phyloP scores from a whole-genome alignment of 345 rosid species.

The Zanthoxylum bungeanum region DNA sequence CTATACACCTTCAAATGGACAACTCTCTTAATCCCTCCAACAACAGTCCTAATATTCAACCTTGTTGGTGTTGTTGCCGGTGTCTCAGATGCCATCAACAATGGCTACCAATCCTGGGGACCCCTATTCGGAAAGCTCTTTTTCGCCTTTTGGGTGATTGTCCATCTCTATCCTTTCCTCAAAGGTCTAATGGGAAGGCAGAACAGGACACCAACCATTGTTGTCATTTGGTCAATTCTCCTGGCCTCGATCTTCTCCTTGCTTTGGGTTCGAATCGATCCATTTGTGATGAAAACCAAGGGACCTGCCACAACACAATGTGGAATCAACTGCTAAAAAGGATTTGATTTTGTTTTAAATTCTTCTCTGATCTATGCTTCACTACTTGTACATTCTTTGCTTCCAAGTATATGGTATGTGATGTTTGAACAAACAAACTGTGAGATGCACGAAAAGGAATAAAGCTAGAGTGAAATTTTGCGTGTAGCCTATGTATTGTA shows the following conservation, averaged over 20 bases:
- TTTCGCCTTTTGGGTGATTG: conserved; percentile 90
- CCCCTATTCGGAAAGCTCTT: conserved; percentile 92
- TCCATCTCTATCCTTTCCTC: conserved; percentile 96
- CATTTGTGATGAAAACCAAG: conserved; percentile 85
- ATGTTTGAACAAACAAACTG: conserved; percentile 27
- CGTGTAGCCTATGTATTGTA: conserved; percentile 21
- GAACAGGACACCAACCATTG: conserved; percentile 94
- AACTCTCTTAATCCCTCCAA: conserved; percentile 85
- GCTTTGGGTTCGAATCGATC: conserved; percentile 93
- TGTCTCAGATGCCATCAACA: conserved; percentile 86
- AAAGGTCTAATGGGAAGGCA: conserved; percentile 97
- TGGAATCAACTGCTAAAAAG: conserved; percentile 73
- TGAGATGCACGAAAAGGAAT: conserved; percentile 30
- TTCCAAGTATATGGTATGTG: conserved; percentile 10
- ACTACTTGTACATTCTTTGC: conserved; percentile 26
- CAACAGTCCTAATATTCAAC: conserved; percentile 84
- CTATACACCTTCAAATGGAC: conserved; percentile 94
- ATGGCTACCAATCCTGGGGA: conserved; percentile 88
- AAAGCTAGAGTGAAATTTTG: conserved; percentile 34
- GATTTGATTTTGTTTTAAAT: background rate
- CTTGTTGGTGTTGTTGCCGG: conserved; percentile 97
- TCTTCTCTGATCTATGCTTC: conserved; percentile 23
- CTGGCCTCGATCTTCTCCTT: conserved; percentile 96
- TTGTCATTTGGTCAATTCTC: conserved; percentile 92
- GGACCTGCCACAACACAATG: conserved; percentile 85